Evolutionary conservation across 2,329 filamentous ascomycete genomes (phyloP).

Genomic region (Myriosclerotinia curreyana): DNA sequence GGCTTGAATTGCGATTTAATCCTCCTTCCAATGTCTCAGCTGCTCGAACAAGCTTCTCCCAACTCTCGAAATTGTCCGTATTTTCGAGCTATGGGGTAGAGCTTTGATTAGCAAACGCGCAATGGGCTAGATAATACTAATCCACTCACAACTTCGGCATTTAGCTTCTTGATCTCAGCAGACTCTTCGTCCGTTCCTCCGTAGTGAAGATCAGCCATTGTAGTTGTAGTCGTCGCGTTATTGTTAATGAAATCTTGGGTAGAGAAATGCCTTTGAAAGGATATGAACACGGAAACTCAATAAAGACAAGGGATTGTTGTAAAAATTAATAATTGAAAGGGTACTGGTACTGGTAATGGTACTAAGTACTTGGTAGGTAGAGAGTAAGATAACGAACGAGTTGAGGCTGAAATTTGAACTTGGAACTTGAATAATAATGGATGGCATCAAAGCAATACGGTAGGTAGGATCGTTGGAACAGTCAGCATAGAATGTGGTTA

Average conservation of each 20-base stretch:
- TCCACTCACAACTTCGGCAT: conserved; percentile 70
- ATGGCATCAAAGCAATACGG: background rate
- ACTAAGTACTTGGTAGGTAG: too few species aligned
- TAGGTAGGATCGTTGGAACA: background rate
- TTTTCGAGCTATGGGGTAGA: conserved; percentile 47
- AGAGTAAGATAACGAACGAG: background rate
- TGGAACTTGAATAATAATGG: too few species aligned
- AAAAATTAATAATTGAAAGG: background rate
- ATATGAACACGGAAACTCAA: background rate
- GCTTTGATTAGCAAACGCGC: conserved; percentile 24
- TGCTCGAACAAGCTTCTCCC: conserved; percentile 86
- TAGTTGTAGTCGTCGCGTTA: conserved; percentile 20
- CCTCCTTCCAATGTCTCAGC: conserved; percentile 86
- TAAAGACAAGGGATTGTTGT: conserved; percentile 18
- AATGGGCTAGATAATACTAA: background rate
- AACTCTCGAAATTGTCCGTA: conserved; percentile 87
- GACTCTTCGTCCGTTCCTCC: conserved; percentile 78
- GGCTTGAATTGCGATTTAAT: conserved; percentile 93
- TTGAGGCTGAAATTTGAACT: conserved; percentile 18
- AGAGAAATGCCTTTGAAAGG: background rate
- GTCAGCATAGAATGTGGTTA: background rate
- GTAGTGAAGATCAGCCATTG: conserved; percentile 71
- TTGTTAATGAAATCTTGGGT: conserved; percentile 4
- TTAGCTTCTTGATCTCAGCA: conserved; percentile 74
- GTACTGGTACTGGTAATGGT: background rate